Percentiles rank a stretch among this genome's conserved stretches.
phyloP scores from a whole-genome alignment of 345 rosid species.

The Salix udensis region DNA sequence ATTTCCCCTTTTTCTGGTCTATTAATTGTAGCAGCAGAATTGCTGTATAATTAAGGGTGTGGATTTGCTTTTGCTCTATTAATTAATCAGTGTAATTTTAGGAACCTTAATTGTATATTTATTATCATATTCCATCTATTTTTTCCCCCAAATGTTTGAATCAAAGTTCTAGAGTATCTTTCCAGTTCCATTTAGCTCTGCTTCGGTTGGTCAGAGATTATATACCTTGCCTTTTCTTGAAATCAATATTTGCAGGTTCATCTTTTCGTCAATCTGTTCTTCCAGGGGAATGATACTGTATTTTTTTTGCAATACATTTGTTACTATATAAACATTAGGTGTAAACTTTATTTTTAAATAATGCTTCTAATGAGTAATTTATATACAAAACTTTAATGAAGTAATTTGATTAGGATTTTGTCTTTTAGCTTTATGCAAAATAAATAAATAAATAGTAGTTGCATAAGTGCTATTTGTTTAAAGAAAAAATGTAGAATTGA shows the following conservation, averaged over 20 bases:
- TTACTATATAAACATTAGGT: too few species aligned
- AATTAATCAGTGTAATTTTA: constrained; percentile 20
- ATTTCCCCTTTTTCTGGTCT: constrained; percentile 17
- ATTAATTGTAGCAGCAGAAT: constrained; percentile 19
- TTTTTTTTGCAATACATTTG: too few species aligned
- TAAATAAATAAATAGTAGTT: too few species aligned
- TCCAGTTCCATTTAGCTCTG: background rate
- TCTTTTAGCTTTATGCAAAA: too few species aligned
- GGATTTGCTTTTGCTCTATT: constrained; percentile 15
- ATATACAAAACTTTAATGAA: too few species aligned
- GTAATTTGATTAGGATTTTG: too few species aligned
- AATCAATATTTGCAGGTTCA: background rate
- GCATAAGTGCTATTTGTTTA: too few species aligned
- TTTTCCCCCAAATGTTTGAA: background rate
- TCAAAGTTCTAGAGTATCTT: background rate
- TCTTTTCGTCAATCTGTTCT: background rate
- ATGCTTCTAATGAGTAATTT: too few species aligned
- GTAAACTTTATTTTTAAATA: too few species aligned
- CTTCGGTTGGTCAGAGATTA: background rate
- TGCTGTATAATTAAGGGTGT: constrained; percentile 24
- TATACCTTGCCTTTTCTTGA: background rate
- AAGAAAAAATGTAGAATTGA: too few species aligned
- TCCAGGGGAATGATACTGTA: background rate
- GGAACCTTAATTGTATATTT: constrained; percentile 14
- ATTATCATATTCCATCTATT: background rate